These are phyloP conservation scores for Verbascum thapsus DNA, from an alignment of 257 asterid genomes.

Conservation along the genomic window DNA sequence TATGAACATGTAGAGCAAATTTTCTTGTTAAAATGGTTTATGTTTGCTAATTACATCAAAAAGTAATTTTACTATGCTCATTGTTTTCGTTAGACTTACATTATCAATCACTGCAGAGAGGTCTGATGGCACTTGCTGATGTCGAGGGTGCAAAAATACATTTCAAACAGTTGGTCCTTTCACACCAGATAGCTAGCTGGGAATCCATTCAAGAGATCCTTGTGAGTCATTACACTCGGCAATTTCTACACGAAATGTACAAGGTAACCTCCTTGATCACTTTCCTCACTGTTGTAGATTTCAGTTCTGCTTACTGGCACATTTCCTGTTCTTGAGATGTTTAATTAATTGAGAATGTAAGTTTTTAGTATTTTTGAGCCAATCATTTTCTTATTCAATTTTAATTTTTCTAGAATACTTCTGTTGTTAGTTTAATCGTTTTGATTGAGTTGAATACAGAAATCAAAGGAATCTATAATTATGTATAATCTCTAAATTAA, in stretches of 20 bases:
- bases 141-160: conserved; percentile 95
- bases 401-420: too few relatives aligned
- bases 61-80: conserved; percentile 11
- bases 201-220: conserved; percentile 89
- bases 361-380: conserved; percentile 2
- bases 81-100: conserved; percentile 25
- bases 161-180: conserved; percentile 73
- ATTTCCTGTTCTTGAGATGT: conserved; percentile 5
- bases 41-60: conserved; percentile 5
- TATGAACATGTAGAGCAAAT: conserved; percentile 1
- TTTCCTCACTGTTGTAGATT: conserved; percentile 14
- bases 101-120: conserved; percentile 61
- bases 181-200: conserved; percentile 98
- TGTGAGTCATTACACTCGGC: conserved; percentile 79
- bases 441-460: too few relatives aligned
- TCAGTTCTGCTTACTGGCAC: neutral
- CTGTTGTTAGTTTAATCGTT: too few relatives aligned
- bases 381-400: conserved; percentile 7
- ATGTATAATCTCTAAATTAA: too few relatives aligned
- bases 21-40: conserved; percentile 11
- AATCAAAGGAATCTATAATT: too few relatives aligned
- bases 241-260: conserved; percentile 93
- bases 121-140: conserved; percentile 98
- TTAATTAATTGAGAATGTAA: neutral
- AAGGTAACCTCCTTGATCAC: conserved; percentile 57